These are phyloP conservation scores for Adansonia gregorii DNA, from an alignment of 441 rosid genomes.

Conservation along the genomic window DNA sequence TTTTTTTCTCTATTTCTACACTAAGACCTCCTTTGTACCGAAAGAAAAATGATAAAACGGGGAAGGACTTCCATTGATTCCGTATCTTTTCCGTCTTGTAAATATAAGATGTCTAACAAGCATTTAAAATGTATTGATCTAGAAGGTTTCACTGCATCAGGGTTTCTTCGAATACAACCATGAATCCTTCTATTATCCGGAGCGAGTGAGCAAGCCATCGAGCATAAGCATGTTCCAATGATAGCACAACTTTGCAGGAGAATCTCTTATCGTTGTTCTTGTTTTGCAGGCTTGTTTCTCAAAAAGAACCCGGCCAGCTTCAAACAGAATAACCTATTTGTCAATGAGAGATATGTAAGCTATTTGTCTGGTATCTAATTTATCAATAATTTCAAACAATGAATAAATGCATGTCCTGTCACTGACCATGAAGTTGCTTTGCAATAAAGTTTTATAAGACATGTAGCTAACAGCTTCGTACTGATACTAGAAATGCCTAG, in stretches of 20 bases:
- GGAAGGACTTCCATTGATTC: neutral
- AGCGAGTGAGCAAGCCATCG: conserved; percentile 62
- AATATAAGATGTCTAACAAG: neutral
- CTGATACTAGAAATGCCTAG: neutral
- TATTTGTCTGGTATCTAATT: neutral
- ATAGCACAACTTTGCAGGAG: conserved; percentile 59
- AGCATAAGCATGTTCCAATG: conserved; percentile 54
- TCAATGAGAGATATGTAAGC: neutral
- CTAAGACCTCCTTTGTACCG: too few relatives aligned
- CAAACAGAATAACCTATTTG: neutral
- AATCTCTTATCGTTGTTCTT: conserved; percentile 53
- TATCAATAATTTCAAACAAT: neutral
- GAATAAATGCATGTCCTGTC: neutral
- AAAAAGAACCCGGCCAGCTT: conserved; percentile 32
- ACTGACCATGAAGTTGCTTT: neutral
- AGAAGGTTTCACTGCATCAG: conserved; percentile 60
- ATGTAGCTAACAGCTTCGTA: neutral
- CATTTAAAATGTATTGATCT: conserved; percentile 47
- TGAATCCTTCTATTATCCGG: conserved; percentile 65
- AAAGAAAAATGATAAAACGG: too few relatives aligned
- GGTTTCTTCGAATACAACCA: conserved; percentile 51
- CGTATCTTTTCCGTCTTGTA: neutral
- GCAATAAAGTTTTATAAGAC: neutral
- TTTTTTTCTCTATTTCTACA: too few relatives aligned
- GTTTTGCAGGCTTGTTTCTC: conserved; percentile 73